These are phyloP conservation scores for Plasmodium malariae DNA, from an alignment of 169 alveolate genomes.

Conservation along the genomic window DNA sequence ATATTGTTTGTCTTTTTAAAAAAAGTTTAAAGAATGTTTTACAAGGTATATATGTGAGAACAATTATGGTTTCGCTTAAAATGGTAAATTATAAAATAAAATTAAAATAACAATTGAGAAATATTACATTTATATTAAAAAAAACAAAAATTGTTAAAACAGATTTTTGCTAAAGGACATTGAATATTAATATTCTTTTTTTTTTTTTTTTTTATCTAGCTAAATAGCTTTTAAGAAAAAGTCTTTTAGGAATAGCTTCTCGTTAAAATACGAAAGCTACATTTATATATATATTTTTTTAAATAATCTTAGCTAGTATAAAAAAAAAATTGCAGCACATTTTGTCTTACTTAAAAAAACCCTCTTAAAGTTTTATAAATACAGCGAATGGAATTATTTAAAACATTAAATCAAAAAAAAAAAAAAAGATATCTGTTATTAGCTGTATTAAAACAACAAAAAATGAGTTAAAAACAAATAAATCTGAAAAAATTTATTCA, in stretches of 20 bases:
- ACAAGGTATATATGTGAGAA: not conserved
- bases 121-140: not conserved
- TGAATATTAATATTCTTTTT: not conserved
- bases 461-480: not conserved
- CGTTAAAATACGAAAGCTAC: constrained; percentile 5
- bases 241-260: not conserved
- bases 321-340: constrained; percentile 18
- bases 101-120: not conserved
- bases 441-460: not conserved
- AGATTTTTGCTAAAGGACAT: constrained; percentile 10
- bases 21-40: constrained; percentile 13
- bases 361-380: not conserved
- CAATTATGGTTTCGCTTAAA: constrained; percentile 1
- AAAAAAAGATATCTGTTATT: not conserved
- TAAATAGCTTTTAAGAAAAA: constrained; percentile 12
- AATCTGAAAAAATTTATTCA: too few species aligned
- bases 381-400: not conserved
- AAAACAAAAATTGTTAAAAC: constrained; percentile 13
- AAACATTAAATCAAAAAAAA: constrained; percentile 26
- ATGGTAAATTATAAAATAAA: constrained; percentile 4
- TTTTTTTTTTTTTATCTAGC: constrained; percentile 28
- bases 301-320: not conserved
- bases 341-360: not conserved
- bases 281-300: too few species aligned
- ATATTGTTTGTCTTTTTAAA: constrained; percentile 12